These are phyloP conservation scores for Cyclotella distinguenda DNA, from an alignment of 108 stramenopile species.

Conservation along the genomic window DNA sequence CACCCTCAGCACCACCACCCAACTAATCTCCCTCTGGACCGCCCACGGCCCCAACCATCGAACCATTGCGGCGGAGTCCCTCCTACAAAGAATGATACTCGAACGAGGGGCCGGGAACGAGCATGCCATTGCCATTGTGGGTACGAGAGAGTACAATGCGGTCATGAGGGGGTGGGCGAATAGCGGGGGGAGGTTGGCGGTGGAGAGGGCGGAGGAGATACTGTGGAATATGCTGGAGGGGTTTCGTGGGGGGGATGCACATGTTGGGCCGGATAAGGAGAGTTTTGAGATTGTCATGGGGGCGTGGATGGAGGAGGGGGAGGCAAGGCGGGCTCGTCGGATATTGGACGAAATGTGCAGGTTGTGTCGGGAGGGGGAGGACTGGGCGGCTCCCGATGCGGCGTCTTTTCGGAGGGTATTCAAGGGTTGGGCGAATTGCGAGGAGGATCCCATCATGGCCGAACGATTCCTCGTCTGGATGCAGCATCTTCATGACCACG, in stretches of 20 bases:
- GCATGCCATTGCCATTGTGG: constrained; percentile 41
- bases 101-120: constrained; percentile 67
- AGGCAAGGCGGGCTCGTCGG: constrained; percentile 31
- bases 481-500: constrained; percentile 51
- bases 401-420: constrained; percentile 69
- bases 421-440: constrained; percentile 57
- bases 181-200: constrained; percentile 56
- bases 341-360: constrained; percentile 72
- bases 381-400: constrained; percentile 50
- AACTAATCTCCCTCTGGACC: background rate
- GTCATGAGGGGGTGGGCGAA: constrained; percentile 69
- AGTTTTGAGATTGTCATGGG: constrained; percentile 38
- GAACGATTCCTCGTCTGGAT: constrained; percentile 66
- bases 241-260: constrained; percentile 36
- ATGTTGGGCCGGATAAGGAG: constrained; percentile 57
- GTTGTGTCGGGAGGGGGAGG: constrained; percentile 38
- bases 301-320: constrained; percentile 51
- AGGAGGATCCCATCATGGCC: constrained; percentile 51
- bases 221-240: constrained; percentile 65
- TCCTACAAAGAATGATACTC: constrained; percentile 74
- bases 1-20: constrained; percentile 44
- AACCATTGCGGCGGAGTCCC: constrained; percentile 63
- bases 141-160: constrained; percentile 65
- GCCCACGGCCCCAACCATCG: constrained; percentile 42
- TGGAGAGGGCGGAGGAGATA: constrained; percentile 71